Percentiles rank a stretch among this genome's conserved stretches.
Conservation (phyloP, 2,329 filamentous ascomycete genomes). For the Scedosporium apiospermum region DNA sequence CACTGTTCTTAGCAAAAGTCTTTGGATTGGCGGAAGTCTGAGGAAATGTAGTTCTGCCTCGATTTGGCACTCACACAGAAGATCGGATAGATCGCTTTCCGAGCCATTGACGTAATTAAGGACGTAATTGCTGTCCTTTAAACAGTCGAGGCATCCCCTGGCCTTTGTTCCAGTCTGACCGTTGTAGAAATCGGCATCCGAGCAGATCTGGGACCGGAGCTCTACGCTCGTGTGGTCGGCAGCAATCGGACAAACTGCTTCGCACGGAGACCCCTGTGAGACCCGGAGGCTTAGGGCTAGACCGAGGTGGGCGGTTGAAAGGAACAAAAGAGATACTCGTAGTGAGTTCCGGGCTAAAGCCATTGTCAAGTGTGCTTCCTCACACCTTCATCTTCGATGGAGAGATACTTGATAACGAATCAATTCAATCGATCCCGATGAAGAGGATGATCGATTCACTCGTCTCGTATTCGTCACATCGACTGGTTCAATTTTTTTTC, state of each 20-base stretch:
- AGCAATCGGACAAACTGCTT: constrained; percentile 12
- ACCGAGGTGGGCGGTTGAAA: no score
- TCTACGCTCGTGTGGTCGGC: constrained; percentile 35
- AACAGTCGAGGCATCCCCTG: constrained; percentile 34
- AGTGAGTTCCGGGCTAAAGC: no score
- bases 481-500: no score
- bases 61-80: constrained; percentile 20
- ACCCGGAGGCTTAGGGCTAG: no score
- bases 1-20: background rate
- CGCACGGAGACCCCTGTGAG: background rate
- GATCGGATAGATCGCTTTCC: constrained; percentile 34
- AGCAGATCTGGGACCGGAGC: constrained; percentile 27
- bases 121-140: constrained; percentile 32
- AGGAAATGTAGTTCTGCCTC: no score
- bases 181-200: constrained; percentile 28
- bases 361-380: no score
- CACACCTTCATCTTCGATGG: no score
- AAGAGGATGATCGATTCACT: no score
- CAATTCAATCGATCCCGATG: no score
- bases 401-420: no score
- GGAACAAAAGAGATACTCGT: no score
- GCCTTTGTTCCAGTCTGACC: constrained; percentile 32
- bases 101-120: constrained; percentile 24
- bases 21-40: background rate
- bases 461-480: no score